phyloP scores from a whole-genome alignment of 495 filamentous ascomycete species.

The Xylaria longipes region DNA sequence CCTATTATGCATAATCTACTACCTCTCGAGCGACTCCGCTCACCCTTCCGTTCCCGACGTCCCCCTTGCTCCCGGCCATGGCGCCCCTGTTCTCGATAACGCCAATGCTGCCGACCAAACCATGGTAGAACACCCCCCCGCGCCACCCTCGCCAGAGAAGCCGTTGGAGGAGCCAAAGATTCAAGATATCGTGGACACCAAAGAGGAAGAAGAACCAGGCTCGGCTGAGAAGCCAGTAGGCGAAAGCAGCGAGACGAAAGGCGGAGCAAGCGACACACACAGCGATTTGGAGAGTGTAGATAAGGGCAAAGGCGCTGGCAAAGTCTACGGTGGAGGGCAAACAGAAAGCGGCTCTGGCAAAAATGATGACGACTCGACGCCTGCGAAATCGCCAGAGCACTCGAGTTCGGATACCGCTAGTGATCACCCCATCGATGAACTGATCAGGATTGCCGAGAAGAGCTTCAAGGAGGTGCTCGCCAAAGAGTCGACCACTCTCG shows the following conservation, averaged over 20 bases:
- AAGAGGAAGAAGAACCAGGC: not conserved
- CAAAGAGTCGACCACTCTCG: slow-evolving; percentile 57
- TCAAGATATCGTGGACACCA: not conserved
- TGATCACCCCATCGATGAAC: slow-evolving; percentile 54
- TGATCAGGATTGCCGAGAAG: slow-evolving; percentile 52
- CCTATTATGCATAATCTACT: slow-evolving; percentile 42
- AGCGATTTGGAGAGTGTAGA: slow-evolving; percentile 24
- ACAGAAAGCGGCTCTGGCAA: not conserved
- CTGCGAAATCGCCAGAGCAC: slow-evolving; percentile 27
- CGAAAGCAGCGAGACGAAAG: not conserved
- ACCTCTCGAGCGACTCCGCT: slow-evolving; percentile 30
- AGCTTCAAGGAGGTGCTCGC: slow-evolving; percentile 47
- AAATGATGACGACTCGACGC: slow-evolving; percentile 8
- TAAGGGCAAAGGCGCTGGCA: slow-evolving; percentile 18
- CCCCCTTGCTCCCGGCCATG: slow-evolving; percentile 26
- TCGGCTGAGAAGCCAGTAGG: slow-evolving; percentile 3
- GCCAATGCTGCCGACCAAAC: slow-evolving; percentile 8
- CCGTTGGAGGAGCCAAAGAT: not conserved
- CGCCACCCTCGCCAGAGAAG: slow-evolving; percentile 4
- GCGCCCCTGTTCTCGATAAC: slow-evolving; percentile 16
- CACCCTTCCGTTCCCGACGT: slow-evolving; percentile 24
- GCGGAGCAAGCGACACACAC: not conserved
- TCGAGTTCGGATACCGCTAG: slow-evolving; percentile 27
- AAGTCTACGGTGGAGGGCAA: slow-evolving; percentile 22
- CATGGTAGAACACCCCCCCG: slow-evolving; percentile 13